A percentile compares a stretch with the other conserved stretches of the same genome.
phyloP scores from a whole-genome alignment of 2,329 filamentous ascomycete species.

The Conoideocrella luteorostrata region DNA sequence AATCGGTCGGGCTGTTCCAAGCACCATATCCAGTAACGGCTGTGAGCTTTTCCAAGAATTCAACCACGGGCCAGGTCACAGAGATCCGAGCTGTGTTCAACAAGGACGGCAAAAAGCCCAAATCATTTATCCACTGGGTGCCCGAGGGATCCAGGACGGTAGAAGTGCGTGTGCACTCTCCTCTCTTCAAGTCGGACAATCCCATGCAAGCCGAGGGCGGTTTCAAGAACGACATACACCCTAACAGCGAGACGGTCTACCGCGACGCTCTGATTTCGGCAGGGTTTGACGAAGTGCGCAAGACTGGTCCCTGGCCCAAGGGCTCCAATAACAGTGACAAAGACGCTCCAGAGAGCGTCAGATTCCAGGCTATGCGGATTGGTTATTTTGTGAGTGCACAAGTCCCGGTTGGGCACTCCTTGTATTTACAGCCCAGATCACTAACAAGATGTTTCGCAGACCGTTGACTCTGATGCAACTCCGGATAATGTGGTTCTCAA shows the following conservation, averaged over 20 bases:
- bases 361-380: slow-evolving; percentile 82
- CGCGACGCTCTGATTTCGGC: slow-evolving; percentile 68
- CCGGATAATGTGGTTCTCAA: slow-evolving; percentile 74
- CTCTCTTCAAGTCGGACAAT: slow-evolving; percentile 75
- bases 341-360: slow-evolving; percentile 61
- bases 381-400: slow-evolving; percentile 69
- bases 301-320: slow-evolving; percentile 72
- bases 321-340: slow-evolving; percentile 59
- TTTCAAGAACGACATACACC: slow-evolving; percentile 74
- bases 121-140: slow-evolving; percentile 84
- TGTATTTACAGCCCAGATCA: too few species aligned
- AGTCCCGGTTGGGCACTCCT: background rate
- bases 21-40: slow-evolving; percentile 65
- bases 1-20: slow-evolving; percentile 69
- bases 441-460: slow-evolving; percentile 30
- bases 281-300: slow-evolving; percentile 68
- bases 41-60: slow-evolving; percentile 61
- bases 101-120: slow-evolving; percentile 62
- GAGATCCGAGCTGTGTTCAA: slow-evolving; percentile 58
- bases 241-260: slow-evolving; percentile 69
- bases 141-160: slow-evolving; percentile 56
- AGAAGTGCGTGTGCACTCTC: slow-evolving; percentile 68
- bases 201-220: slow-evolving; percentile 70
- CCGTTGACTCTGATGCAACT: slow-evolving; percentile 66
- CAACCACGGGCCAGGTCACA: slow-evolving; percentile 55